These are phyloP conservation scores for Pseudocohnilembus persalinus DNA, from an alignment of 169 alveolate genomes.

Conservation along the genomic window DNA sequence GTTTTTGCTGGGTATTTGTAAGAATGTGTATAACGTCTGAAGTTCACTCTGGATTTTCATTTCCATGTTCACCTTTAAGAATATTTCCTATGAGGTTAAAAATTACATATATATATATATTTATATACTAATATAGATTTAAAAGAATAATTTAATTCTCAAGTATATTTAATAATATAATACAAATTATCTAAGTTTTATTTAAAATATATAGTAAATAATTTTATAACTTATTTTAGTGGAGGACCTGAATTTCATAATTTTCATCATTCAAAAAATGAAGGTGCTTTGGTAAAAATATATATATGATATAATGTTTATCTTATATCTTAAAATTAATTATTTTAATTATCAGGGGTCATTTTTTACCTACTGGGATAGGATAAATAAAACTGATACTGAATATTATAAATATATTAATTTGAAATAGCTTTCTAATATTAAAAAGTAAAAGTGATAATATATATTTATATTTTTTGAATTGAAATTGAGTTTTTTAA, in stretches of 20 bases:
- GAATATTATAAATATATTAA: too few species aligned
- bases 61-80: conserved; percentile 21
- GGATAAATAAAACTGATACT: too few species aligned
- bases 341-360: too few species aligned
- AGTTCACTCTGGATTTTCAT: conserved; percentile 25
- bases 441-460: too few species aligned
- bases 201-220: background rate
- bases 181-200: background rate
- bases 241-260: conserved; percentile 18
- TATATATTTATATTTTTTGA: too few species aligned
- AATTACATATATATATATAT: too few species aligned
- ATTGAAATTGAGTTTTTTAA: too few species aligned
- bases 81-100: conserved; percentile 20
- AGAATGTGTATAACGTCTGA: conserved; percentile 21
- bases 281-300: conserved; percentile 4
- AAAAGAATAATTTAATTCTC: too few species aligned
- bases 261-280: conserved; percentile 23
- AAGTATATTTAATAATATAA: background rate
- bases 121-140: background rate
- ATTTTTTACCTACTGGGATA: too few species aligned
- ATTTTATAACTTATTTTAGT: background rate
- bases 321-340: too few species aligned
- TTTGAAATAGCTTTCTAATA: too few species aligned
- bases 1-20: conserved; percentile 7
- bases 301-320: too few species aligned